Evolutionary conservation across 805 yeast genomes (phyloP), one percentile per base, ranked within the genome.

Genomic region (Scheffersomyces lignosus): DNA sequence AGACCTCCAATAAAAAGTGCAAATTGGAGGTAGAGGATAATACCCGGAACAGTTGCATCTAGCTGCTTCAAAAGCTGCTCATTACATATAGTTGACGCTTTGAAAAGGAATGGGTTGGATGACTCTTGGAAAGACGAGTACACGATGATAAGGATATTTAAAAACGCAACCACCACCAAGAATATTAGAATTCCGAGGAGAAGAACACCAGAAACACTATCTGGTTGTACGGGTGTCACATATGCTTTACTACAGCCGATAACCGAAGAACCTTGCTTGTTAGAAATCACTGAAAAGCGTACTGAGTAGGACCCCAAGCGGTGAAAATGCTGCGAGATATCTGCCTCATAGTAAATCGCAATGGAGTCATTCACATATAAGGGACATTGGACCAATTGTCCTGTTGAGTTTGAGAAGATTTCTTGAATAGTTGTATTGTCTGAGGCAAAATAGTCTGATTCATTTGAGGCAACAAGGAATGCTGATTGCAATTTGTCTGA

Each of bases 101-200:
- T 49, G 49, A 68, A 62, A 37, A 80, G 48, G 50, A 77, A 71
- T 23, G 80, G 74, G 44, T 77, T 66, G 31, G 72, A 52, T 20
- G 85, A 60, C 58, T 79, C 87, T 60, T 75, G 80, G 51, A 71
- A 75, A 0, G 85, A 81, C 26, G 84, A 67, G 36, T 50, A 57
- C n/a, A 62, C 73, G 33, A 71, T 58, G 5, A 69, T 60, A 40
- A 73, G 52, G 25, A 63, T 42, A 25, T 77, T 66, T 17, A 75
- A 44, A 3, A 62, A 38, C n/a, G 66, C 64, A 4, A 81, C 54
- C 3, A 62, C 59, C 2, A 72, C 50, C 5, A 76, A 54, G 14
- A 71, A 59, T 12, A 58, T 56, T 1, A 64, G 49, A 4, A 77
- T 59, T 5, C 73, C 71, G 4, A 54, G 49, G 17, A 70, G 52